A percentile compares a stretch with the other conserved stretches of the same genome.
These are phyloP conservation scores for Penicillium cosmopolitanum DNA, from an alignment of 495 filamentous ascomycete species.

Conservation along the genomic window DNA sequence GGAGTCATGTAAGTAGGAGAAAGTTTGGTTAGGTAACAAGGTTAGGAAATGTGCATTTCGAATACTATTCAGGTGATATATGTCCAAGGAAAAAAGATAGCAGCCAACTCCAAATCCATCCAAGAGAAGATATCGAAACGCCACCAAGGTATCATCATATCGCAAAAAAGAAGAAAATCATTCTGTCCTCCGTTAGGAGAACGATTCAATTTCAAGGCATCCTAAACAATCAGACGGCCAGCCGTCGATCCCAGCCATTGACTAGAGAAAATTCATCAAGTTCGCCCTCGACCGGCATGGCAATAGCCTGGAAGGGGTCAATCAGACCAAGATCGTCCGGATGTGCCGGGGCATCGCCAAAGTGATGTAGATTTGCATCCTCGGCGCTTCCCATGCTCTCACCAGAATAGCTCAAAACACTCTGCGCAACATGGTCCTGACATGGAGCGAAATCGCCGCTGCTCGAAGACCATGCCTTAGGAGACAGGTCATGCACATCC, in stretches of 20 bases:
- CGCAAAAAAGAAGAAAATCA: conserved; percentile 7
- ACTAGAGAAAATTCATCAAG: conserved; percentile 39
- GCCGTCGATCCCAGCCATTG: conserved; percentile 44
- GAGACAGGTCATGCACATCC: conserved; percentile 41
- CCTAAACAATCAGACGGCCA: conserved; percentile 36
- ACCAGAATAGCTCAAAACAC: conserved; percentile 75
- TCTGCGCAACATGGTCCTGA: conserved; percentile 58
- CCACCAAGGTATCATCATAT: conserved; percentile 22
- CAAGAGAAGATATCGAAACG: conserved; percentile 2
- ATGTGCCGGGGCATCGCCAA: conserved; percentile 26
- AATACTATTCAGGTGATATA: conserved; percentile 3
- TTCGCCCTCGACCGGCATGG: conserved; percentile 47
- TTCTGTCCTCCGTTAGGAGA: background rate
- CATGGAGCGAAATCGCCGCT: conserved; percentile 39
- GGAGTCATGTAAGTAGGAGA: too few species aligned
- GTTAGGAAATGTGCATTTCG: background rate
- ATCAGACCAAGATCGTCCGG: conserved; percentile 35
- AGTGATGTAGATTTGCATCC: conserved; percentile 31
- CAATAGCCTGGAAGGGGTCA: conserved; percentile 53
- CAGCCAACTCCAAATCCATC: conserved; percentile 1
- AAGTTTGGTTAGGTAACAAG: background rate
- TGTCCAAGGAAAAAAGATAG: conserved; percentile 2
- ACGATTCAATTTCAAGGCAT: background rate
- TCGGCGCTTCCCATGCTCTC: conserved; percentile 67
- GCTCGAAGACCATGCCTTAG: conserved; percentile 48